These are phyloP conservation scores for Coemansia sp. DNA, from an alignment of 192 early-diverging fungal species.

Conservation along the genomic window DNA sequence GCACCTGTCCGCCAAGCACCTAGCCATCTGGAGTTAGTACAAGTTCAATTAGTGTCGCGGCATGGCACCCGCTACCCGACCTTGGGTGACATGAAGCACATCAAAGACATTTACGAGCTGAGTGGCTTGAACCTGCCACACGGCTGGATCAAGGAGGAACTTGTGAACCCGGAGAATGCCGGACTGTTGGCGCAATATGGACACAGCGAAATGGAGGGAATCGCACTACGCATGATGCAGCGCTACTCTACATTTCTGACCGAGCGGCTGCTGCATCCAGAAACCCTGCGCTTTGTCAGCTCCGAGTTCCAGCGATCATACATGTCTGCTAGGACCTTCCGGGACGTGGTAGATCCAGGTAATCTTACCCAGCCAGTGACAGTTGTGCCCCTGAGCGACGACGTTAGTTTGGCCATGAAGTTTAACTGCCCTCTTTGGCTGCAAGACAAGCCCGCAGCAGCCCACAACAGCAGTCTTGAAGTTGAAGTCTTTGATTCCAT, in stretches of 20 bases:
- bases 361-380: slow-evolving; percentile 13
- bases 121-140: slow-evolving; percentile 10
- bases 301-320: slow-evolving; percentile 30
- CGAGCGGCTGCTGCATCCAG: background rate
- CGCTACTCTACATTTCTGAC: slow-evolving; percentile 12
- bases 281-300: slow-evolving; percentile 17
- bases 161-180: slow-evolving; percentile 3
- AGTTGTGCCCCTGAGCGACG: slow-evolving; percentile 16
- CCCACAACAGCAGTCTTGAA: background rate
- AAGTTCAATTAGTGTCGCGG: slow-evolving; percentile 28
- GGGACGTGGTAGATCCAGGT: slow-evolving; percentile 5
- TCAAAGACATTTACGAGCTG: slow-evolving; percentile 6
- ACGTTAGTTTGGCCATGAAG: slow-evolving; percentile 27
- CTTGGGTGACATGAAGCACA: slow-evolving; percentile 1
- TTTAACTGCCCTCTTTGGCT: slow-evolving; percentile 27
- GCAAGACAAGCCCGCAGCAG: background rate
- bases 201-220: background rate
- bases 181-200: slow-evolving; percentile 11
- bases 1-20: background rate
- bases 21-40: slow-evolving; percentile 8
- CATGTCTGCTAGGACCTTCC: slow-evolving; percentile 22
- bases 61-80: slow-evolving; percentile 41
- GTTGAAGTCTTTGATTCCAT: slow-evolving; percentile 15
- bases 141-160: slow-evolving; percentile 20
- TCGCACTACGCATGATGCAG: slow-evolving; percentile 9